Base-by-base conservation (phyloP, 208 protist species). In the Trypanosoma avium region DNA sequence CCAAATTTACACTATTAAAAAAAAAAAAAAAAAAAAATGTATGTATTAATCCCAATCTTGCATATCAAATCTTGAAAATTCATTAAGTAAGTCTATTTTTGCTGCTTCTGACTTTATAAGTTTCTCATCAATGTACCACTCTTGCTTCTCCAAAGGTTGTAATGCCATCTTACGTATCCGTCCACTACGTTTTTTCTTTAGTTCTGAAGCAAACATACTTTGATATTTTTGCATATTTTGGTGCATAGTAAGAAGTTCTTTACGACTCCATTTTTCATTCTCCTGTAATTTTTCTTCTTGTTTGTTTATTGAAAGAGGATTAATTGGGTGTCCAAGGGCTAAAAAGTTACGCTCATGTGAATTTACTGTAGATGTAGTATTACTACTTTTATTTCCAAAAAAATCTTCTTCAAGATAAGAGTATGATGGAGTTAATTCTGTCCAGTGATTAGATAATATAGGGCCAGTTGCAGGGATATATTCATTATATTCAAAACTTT, bases 111-210 rank as follows among this genome's bases (percentile, higher is more conserved):
- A 88, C 58, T 84, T 77, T 38, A 92, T 60, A 33, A 94, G 67
- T 61, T 90, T 90, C 61, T 87, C 81, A 48, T 94, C 85, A 69
- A 94, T 88, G 65, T 86, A 92, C 88, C 85, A 92, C 71, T 94
- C 84, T 70, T 92, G 82, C 52, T 73, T 77, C 56, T 87, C 71
- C 40, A 86, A 52, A 27, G 85, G 74, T 15, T 75, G 70, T 12
- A 91, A 38, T 6, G 88, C 84, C 45, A 88, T 70, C 70, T 91
- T 91, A 61, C 82, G 82, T 52, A 90, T 21, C 48, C 83, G 81
- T 10, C 68, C 61, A 22, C 65, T 55, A 3, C 88, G 88, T 15
- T 66, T 62, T 12, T 52, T 45, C 38, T 81, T 84, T 48, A 94
- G 73, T 63, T 94, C 88, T 15, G 65, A 52, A 0, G 75, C 68